These are phyloP conservation scores for Urtica urens DNA, from an alignment of 306 rosid genomes.

Conservation along the genomic window DNA sequence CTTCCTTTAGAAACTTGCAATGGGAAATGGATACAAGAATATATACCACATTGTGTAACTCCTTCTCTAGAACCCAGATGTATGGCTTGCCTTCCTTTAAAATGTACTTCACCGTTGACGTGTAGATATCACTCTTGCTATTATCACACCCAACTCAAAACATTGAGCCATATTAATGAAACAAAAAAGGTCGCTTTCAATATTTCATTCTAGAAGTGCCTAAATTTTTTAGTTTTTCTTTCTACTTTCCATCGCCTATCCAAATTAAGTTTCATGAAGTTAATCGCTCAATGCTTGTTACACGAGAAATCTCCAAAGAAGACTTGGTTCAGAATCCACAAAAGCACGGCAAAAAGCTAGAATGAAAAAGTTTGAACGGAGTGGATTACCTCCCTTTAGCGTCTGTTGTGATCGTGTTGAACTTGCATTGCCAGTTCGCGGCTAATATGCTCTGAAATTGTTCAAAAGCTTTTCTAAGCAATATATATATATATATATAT, in stretches of 20 bases:
- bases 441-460: conserved; percentile 56
- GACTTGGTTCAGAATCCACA: too few species aligned
- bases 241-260: too few species aligned
- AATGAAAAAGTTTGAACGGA: neutral
- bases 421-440: conserved; percentile 77
- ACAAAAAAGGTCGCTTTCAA: too few species aligned
- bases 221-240: too few species aligned
- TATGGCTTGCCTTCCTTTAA: conserved; percentile 67
- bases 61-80: conserved; percentile 77
- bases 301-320: too few species aligned
- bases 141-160: conserved; percentile 22
- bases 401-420: conserved; percentile 74
- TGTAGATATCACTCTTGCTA: conserved; percentile 56
- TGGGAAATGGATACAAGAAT: conserved; percentile 1
- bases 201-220: too few species aligned
- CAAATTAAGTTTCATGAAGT: too few species aligned
- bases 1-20: neutral
- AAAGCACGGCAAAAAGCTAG: neutral
- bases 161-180: neutral
- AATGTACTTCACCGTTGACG: conserved; percentile 73
- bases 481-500: neutral
- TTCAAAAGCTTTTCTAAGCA: neutral
- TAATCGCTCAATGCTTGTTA: too few species aligned
- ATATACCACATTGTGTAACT: conserved; percentile 81
- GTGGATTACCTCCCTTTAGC: conserved; percentile 74